Evolutionary conservation across 371 early-diverging fungal genomes (phyloP).

Genomic region (Actinomortierella wolfii): DNA sequence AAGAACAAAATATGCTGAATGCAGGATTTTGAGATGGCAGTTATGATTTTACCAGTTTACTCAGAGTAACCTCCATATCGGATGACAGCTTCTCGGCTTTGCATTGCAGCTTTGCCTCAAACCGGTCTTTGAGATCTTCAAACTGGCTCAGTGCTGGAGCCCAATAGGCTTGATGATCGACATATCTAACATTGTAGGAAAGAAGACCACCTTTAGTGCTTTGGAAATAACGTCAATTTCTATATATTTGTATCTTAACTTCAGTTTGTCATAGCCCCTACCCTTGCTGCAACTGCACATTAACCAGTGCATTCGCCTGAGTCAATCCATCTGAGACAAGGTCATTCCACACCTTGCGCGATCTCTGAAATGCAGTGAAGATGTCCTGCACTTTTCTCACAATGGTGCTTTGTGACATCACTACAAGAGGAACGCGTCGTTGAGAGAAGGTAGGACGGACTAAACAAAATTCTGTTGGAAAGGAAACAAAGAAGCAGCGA

Average conservation of each 20-base stretch:
- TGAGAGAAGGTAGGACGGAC: too few relatives aligned
- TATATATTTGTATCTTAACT: too few relatives aligned
- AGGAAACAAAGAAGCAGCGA: too few relatives aligned
- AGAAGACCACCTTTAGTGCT: background rate
- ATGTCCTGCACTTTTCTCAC: conserved; percentile 29
- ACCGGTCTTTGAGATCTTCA: conserved; percentile 40
- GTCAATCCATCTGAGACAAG: conserved; percentile 45
- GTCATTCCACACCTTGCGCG: conserved; percentile 44
- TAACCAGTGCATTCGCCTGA: conserved; percentile 42
- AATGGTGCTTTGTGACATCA: conserved; percentile 41
- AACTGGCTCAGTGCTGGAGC: conserved; percentile 35
- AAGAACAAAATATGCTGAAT: too few relatives aligned
- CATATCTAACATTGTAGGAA: conserved; percentile 12
- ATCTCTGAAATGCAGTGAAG: conserved; percentile 29
- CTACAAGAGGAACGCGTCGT: background rate
- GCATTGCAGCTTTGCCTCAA: conserved; percentile 39
- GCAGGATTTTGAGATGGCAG: too few relatives aligned
- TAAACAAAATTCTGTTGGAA: too few relatives aligned
- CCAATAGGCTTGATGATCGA: conserved; percentile 40
- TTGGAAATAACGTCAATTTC: too few relatives aligned
- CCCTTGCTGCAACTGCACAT: conserved; percentile 46
- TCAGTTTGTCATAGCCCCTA: too few relatives aligned
- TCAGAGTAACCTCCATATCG: conserved; percentile 32
- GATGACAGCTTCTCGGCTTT: conserved; percentile 28
- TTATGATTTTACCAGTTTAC: conserved; percentile 45